A percentile compares a stretch with the other conserved stretches of the same genome.
Conservation (phyloP, 129 eudicot species). For the Pulicaria dysenterica region DNA sequence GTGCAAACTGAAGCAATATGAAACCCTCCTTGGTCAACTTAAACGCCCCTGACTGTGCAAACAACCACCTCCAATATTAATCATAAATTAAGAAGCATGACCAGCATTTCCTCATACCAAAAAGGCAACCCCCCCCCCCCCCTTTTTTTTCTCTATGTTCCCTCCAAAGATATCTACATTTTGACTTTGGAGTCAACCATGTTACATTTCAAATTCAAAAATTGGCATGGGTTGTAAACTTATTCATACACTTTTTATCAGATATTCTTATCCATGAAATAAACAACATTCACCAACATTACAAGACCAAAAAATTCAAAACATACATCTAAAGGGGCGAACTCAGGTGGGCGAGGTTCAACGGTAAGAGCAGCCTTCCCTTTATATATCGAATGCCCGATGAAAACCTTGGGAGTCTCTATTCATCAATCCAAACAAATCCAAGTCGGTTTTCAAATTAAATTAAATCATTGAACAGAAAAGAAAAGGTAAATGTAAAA, state of each 20-base stretch:
- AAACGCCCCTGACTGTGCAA: constrained; percentile 76
- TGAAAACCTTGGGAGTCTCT: constrained; percentile 65
- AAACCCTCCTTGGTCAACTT: constrained; percentile 79
- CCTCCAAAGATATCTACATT: background rate
- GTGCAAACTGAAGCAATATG: constrained; percentile 89
- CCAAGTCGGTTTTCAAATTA: constrained; percentile 9
- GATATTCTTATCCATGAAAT: background rate
- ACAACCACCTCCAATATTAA: constrained; percentile 2
- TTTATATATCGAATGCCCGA: constrained; percentile 78
- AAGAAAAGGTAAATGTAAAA: background rate
- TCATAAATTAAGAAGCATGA: background rate
- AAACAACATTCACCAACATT: background rate
- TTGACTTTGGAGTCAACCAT: constrained; percentile 16
- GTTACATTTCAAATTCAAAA: background rate
- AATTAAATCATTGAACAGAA: background rate
- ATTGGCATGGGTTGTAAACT: background rate
- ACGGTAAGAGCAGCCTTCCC: constrained; percentile 86
- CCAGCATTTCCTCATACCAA: no score
- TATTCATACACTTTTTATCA: background rate
- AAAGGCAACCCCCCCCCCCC: no score
- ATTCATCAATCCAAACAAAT: constrained; percentile 31
- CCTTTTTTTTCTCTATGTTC: no score
- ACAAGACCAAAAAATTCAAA: background rate
- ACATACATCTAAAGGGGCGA: constrained; percentile 72
- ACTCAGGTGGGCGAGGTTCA: constrained; percentile 84